Conservation (phyloP, 352 stramenopile genomes). For the Ophiocytium majus region DNA sequence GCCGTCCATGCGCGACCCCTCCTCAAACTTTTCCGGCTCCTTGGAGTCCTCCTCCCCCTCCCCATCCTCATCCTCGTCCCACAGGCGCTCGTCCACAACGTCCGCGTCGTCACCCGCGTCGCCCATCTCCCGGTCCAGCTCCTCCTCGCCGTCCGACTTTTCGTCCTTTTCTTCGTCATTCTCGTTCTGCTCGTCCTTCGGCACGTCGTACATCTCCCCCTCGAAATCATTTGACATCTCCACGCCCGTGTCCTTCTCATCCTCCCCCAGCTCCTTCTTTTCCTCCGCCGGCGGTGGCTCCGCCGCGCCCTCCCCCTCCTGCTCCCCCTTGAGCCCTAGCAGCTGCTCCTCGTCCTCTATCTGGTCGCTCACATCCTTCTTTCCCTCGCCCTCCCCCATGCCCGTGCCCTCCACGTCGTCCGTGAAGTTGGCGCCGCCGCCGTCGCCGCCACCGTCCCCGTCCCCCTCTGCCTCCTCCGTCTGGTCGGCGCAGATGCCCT, state of each 20-base stretch:
- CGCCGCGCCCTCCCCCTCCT: constrained; percentile 75
- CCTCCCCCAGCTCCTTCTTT: constrained; percentile 74
- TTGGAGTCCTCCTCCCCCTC: constrained; percentile 66
- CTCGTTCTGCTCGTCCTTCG: constrained; percentile 59
- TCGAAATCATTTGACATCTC: constrained; percentile 99
- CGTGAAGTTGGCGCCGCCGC: constrained; percentile 79
- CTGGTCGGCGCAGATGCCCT: constrained; percentile 77
- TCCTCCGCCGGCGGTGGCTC: constrained; percentile 68
- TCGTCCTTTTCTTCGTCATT: constrained; percentile 30
- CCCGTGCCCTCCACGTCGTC: constrained; percentile 98
- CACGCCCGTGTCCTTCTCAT: constrained; percentile 92
- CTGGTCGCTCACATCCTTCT: constrained; percentile 98
- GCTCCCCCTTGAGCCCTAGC: constrained; percentile 88
- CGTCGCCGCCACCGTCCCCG: constrained; percentile 65
- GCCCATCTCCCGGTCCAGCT: constrained; percentile 98
- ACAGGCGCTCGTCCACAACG: constrained; percentile 99
- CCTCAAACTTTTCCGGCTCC: constrained; percentile 74
- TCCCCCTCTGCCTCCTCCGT: constrained; percentile 78
- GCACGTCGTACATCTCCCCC: constrained; percentile 94
- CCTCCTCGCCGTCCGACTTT: constrained; percentile 78
- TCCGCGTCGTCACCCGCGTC: constrained; percentile 93
- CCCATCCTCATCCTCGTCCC: constrained; percentile 80
- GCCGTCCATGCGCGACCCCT: constrained; percentile 66
- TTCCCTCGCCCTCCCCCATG: constrained; percentile 97
- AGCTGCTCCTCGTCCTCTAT: constrained; percentile 99